Base-by-base conservation (phyloP, 176 grass and related monocot genomes). In the Aegilops tauschii region DNA sequence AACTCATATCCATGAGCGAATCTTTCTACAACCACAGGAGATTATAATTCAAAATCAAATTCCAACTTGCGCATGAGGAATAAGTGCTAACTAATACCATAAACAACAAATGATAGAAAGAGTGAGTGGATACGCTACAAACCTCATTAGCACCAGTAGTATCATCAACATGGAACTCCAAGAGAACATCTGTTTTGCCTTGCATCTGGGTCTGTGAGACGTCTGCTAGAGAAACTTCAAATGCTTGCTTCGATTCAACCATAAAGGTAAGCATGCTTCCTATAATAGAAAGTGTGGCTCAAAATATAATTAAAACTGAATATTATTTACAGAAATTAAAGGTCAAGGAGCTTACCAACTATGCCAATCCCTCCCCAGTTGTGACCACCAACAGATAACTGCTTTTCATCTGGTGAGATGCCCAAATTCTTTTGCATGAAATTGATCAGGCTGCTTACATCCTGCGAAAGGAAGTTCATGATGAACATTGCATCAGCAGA, bases 131-230 rank as follows among this genome's bases (percentile, higher is more conserved):
- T 76, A 49, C 16, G 40, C 36, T 74, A 75, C 73, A 76, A 61
- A 96, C 97, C 94, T 99, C 94, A 84, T 91, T 99, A 76, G 90
- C 97, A 79, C 97, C 94, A 80, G 97, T 99, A 90, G 94, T 99
- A 86, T 99, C 97, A 86, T 99, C 97, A 50, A 93, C 82, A 87
- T 99, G 97, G 75, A 99, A 93, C 86, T 99, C 97, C 77, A 99
- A 93, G 73, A 93, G 91, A 76, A 94, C 94, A 89, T 99, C 97
- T 63, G 94, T 99, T 92, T 99, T 99, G 30, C 97, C 97, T 90
- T 99, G 97, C 85, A 96, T 88, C 80, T 99, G 97, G 21, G 94
- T 99, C 88, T 99, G 97, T 37, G 97, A 90, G 36, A 99, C 97
- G 73, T 99, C 97, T 78, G 97, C 78, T 88, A 99, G 77, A 78